These are phyloP conservation scores for Aspergillus fumigatus DNA, from an alignment of 2,329 filamentous ascomycete genomes.

Conservation along the genomic window DNA sequence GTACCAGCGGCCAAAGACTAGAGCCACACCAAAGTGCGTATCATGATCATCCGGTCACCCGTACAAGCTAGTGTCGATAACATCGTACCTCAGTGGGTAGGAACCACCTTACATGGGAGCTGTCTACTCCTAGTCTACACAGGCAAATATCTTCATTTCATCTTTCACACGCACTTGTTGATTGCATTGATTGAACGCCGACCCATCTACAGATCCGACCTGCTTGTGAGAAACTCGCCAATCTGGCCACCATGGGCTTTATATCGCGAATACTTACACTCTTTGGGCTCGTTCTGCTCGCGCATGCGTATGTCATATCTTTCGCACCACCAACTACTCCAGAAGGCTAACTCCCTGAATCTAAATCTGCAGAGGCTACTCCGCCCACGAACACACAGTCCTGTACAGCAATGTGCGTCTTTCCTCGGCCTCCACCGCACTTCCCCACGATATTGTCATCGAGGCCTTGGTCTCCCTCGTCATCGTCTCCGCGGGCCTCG, in stretches of 20 bases:
- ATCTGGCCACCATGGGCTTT: constrained; percentile 57
- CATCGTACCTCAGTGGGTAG: background rate
- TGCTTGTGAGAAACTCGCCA: background rate
- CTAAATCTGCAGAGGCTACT: constrained; percentile 70
- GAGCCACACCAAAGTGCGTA: background rate
- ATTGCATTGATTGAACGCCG: background rate
- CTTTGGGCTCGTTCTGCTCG: constrained; percentile 71
- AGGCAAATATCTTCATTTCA: background rate
- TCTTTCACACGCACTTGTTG: background rate
- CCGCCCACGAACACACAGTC: constrained; percentile 83
- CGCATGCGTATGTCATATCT: constrained; percentile 69
- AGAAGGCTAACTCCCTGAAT: background rate
- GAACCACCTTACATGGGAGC: background rate
- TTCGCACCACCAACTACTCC: background rate
- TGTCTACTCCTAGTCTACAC: background rate
- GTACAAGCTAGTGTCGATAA: constrained; percentile 5
- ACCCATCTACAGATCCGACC: background rate
- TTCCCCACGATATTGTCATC: constrained; percentile 81
- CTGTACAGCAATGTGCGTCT: constrained; percentile 58
- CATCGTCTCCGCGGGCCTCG: constrained; percentile 76
- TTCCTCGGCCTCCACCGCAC: constrained; percentile 41
- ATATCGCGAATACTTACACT: constrained; percentile 66
- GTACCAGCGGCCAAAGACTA: background rate
- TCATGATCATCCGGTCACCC: background rate
- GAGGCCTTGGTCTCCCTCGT: constrained; percentile 79